Conservation (phyloP, 2,329 filamentous ascomycete species). For the Fonsecaea nubica region DNA sequence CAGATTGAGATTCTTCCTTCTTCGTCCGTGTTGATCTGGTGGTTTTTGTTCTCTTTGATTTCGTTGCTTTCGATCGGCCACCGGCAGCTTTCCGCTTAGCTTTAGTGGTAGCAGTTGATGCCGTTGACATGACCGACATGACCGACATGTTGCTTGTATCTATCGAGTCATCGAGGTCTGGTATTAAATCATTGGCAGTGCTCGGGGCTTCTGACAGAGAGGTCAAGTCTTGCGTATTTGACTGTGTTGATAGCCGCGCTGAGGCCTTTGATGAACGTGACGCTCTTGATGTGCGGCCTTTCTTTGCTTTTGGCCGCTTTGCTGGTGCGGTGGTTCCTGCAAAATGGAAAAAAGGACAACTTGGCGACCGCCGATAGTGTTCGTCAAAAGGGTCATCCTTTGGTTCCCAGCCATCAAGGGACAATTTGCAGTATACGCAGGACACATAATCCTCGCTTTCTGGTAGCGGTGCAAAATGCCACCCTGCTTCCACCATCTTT, state of each 20-base stretch:
- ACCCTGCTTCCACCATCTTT: conserved; percentile 90
- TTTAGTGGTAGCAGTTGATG: conserved; percentile 54
- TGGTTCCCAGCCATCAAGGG: conserved; percentile 92
- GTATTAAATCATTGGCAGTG: conserved; percentile 36
- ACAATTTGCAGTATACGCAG: conserved; percentile 87
- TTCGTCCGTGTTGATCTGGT: conserved; percentile 34
- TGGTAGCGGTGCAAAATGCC: conserved; percentile 85
- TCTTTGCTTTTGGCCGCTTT: conserved; percentile 63
- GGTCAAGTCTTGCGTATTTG: conserved; percentile 50
- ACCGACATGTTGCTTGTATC: conserved; percentile 55
- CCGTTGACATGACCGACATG: conserved; percentile 47
- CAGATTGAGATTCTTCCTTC: conserved; percentile 39
- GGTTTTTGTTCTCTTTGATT: conserved; percentile 45
- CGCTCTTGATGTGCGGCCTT: conserved; percentile 55
- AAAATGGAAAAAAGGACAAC: conserved; percentile 83
- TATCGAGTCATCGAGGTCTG: conserved; percentile 60
- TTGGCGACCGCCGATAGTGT: conserved; percentile 77
- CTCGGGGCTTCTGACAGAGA: conserved; percentile 46
- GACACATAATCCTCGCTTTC: conserved; percentile 89
- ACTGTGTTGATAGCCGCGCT: conserved; percentile 62
- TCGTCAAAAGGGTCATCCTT: conserved; percentile 91
- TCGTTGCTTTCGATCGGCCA: conserved; percentile 46
- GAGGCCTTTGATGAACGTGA: conserved; percentile 68
- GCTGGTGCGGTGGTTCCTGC: conserved; percentile 59
- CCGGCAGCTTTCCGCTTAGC: conserved; percentile 51